A percentile compares a stretch with the other conserved stretches of the same genome.
Conservation (phyloP, 768 basidiomycete species). For the Naganishia vaughanmartiniae region DNA sequence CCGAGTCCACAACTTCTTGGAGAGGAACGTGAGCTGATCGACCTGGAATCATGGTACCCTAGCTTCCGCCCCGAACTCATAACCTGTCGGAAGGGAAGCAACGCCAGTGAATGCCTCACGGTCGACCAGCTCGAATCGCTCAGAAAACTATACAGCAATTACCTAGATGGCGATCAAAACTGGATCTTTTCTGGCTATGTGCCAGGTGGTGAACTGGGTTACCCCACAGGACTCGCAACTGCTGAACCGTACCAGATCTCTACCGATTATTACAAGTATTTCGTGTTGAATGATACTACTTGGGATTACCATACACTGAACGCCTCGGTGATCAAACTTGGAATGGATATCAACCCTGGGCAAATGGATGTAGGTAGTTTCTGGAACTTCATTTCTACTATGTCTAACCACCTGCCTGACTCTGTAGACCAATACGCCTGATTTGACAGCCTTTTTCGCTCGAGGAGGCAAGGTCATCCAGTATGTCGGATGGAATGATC, state of each 20-base stretch:
- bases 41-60: background rate
- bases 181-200: conserved; percentile 24
- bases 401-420: background rate
- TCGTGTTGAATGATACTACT: conserved; percentile 18
- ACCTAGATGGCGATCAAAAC: conserved; percentile 19
- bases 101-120: conserved; percentile 19
- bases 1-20: background rate
- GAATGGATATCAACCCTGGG: conserved; percentile 14
- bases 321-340: conserved; percentile 4
- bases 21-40: background rate
- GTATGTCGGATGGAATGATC: conserved; percentile 21
- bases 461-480: conserved; percentile 23
- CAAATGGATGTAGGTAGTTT: conserved; percentile 9
- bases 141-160: conserved; percentile 12
- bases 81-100: conserved; percentile 16
- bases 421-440: conserved; percentile 9
- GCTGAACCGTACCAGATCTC: conserved; percentile 15
- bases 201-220: conserved; percentile 2
- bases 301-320: conserved; percentile 19
- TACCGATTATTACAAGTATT: conserved; percentile 23
- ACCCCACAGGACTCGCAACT: conserved; percentile 10
- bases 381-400: background rate
- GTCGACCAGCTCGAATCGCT: conserved; percentile 16
- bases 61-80: conserved; percentile 13
- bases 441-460: conserved; percentile 13